Evolutionary conservation across 345 rosid species (phyloP).

Genomic region (Salix arbutifolia): DNA sequence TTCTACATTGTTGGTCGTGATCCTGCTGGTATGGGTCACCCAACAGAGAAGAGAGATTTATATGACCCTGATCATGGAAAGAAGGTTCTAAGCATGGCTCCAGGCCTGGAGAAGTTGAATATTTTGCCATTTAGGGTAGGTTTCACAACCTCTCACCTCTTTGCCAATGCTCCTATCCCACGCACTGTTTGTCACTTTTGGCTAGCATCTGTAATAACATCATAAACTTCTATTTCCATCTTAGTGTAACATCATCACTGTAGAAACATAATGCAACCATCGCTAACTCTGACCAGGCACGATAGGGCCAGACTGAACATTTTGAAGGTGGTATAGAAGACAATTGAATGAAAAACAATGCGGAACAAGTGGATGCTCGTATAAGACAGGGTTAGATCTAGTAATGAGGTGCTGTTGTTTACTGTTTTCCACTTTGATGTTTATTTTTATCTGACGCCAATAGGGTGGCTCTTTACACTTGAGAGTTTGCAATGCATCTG

Average conservation of each 20-base stretch:
- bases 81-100: slow-evolving; percentile 97
- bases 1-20: slow-evolving; percentile 98
- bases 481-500: background rate
- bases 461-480: background rate
- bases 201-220: background rate
- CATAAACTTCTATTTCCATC: background rate
- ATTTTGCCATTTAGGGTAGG: slow-evolving; percentile 90
- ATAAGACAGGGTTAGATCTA: background rate
- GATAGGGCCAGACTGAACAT: background rate
- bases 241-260: background rate
- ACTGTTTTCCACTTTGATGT: background rate
- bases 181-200: background rate
- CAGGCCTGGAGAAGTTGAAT: slow-evolving; percentile 88
- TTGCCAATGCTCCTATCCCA: background rate
- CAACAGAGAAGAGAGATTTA: slow-evolving; percentile 86
- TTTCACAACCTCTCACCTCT: background rate
- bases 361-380: background rate
- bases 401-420: background rate
- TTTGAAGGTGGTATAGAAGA: background rate
- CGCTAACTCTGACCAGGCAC: background rate
- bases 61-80: slow-evolving; percentile 97
- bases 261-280: background rate
- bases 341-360: background rate
- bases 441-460: background rate
- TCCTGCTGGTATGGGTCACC: slow-evolving; percentile 99